Base-by-base conservation (phyloP, 2,329 filamentous ascomycete species). In the Diplodia seriata region DNA sequence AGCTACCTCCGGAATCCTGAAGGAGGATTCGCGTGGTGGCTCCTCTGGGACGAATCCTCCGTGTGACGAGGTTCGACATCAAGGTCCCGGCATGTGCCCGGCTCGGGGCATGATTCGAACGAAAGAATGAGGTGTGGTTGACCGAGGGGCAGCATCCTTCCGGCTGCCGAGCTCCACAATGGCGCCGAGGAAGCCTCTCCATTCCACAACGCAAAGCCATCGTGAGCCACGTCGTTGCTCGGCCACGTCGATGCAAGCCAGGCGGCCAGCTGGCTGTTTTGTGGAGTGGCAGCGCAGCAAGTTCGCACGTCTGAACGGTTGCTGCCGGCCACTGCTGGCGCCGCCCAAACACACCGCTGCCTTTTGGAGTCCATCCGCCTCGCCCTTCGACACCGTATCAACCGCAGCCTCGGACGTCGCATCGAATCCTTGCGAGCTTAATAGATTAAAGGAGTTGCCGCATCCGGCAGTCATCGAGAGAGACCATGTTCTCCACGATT, bases 241-340 rank as follows among this genome's bases (percentile, higher is more conserved):
- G 14, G 43, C n/a, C 14, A 59, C 55, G 55, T 38, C 55, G 23
- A n/a, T 23, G 38, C 18, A 4, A 15, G n/a, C n/a, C n/a, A n/a
- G n/a, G n/a, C n/a, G n/a, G 29, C 23, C n/a, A 40, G 12, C 8
- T 61, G 14, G 56, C 56, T 61, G 26, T 49, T 12, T 31, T 40
- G 23, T 20, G 38, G 14, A 59, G 20, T 15, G 18, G 4, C 14
- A 26, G 2, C 7, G 3, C 12, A 15, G 1, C 23, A 49, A 61
- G 20, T 47, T 61, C 14, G 43, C 15, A 63, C 47, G 47, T 63
- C 56, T 59, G 56, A 47, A 59, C 4, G 36, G 56, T 14, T 63
- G 43, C 43, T 63, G 51, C 59, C 59, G 59, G n/a, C 18, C 54
- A 4, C 8, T 5, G 31, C 31, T 31, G 2, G 5, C n/a, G 31